Evolutionary conservation across 164 flowering plant species (phyloP).

Genomic region (Macadamia integrifolia): DNA sequence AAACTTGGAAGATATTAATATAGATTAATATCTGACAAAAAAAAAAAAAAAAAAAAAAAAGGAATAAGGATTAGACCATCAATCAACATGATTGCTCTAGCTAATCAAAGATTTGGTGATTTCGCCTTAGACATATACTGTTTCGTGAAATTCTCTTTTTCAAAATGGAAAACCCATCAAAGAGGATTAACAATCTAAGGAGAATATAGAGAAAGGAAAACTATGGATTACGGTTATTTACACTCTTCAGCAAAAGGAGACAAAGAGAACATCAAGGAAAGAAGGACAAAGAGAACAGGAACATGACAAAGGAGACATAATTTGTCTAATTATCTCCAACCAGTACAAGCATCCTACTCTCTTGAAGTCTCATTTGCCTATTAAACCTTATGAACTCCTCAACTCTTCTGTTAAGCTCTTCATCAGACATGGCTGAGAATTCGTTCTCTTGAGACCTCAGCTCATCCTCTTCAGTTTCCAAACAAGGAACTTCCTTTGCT

Average conservation of each 20-base stretch:
- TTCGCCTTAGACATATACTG: too few species aligned
- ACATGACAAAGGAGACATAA: background rate
- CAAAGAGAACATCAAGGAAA: background rate
- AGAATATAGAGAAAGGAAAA: background rate
- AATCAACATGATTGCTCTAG: too few species aligned
- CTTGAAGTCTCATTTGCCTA: conserved; percentile 49
- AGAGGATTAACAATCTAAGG: background rate
- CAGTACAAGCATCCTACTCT: conserved; percentile 3
- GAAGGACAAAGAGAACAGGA: background rate
- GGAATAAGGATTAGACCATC: too few species aligned
- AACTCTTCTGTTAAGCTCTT: conserved; percentile 54
- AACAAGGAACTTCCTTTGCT: too few species aligned
- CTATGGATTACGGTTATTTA: background rate
- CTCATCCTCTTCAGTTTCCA: conserved; percentile 11
- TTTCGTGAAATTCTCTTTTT: too few species aligned
- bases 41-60: too few species aligned
- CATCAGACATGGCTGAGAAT: conserved; percentile 40
- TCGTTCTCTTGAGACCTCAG: conserved; percentile 14
- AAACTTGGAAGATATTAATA: too few species aligned
- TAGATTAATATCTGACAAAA: too few species aligned
- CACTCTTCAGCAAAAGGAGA: background rate
- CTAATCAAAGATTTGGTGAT: too few species aligned
- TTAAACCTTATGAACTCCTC: conserved; percentile 66
- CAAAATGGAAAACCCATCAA: background rate
- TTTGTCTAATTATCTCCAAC: conserved; percentile 3